Conservation (phyloP, 2,329 filamentous ascomycete genomes). For the Colletotrichum sojae region DNA sequence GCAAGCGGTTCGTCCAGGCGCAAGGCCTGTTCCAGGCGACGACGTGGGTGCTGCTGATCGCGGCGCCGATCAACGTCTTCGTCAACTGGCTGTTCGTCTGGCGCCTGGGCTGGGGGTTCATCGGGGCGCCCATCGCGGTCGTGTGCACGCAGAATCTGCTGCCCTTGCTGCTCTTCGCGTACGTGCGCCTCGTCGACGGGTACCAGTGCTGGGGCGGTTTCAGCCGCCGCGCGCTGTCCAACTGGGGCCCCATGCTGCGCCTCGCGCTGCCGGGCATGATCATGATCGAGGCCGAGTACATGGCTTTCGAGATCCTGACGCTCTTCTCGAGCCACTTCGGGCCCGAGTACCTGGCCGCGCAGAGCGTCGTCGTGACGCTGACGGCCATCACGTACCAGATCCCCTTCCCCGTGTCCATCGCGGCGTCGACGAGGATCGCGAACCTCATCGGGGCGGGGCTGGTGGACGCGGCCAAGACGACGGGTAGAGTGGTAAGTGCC, state of each 20-base stretch:
- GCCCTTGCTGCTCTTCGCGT: constrained; percentile 82
- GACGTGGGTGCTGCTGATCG: constrained; percentile 82
- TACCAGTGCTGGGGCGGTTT: constrained; percentile 89
- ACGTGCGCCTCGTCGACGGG: constrained; percentile 81
- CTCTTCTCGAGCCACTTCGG: constrained; percentile 86
- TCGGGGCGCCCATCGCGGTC: constrained; percentile 87
- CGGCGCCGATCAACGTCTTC: constrained; percentile 82
- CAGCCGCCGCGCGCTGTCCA: constrained; percentile 76
- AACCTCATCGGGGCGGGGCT: constrained; percentile 93
- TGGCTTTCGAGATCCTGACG: constrained; percentile 93
- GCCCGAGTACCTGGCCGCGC: constrained; percentile 85
- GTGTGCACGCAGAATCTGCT: constrained; percentile 84
- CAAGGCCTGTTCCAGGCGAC: constrained; percentile 86
- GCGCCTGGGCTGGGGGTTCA: constrained; percentile 77
- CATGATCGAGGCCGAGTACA: constrained; percentile 94
- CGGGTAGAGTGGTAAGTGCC: constrained; percentile 86
- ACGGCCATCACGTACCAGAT: constrained; percentile 89
- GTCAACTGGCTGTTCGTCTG: constrained; percentile 87
- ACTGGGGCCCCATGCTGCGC: constrained; percentile 88
- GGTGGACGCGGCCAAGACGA: constrained; percentile 83
- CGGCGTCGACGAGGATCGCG: constrained; percentile 88
- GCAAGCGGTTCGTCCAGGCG: constrained; percentile 86
- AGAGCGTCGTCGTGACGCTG: constrained; percentile 86
- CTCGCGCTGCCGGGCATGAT: constrained; percentile 90
- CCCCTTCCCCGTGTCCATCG: constrained; percentile 91